A percentile compares a stretch with the other conserved stretches of the same genome.
These are phyloP conservation scores for Wickerhamomyces canadensis DNA, from an alignment of 805 yeast species.

Conservation along the genomic window DNA sequence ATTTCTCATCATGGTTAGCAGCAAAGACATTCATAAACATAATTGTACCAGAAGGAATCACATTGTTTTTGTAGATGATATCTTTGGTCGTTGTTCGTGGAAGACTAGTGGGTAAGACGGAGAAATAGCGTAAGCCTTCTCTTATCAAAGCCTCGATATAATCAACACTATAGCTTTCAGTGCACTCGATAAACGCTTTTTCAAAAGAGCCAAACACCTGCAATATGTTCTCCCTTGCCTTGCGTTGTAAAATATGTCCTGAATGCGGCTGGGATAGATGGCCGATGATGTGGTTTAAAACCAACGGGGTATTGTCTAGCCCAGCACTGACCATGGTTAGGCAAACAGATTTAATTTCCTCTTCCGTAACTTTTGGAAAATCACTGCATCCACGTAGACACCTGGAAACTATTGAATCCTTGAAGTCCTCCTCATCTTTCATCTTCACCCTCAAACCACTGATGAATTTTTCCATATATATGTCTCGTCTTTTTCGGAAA, in stretches of 20 bases:
- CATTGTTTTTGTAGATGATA: conserved; percentile 33
- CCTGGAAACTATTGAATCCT: conserved; percentile 31
- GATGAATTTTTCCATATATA: conserved; percentile 39
- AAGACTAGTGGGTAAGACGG: conserved; percentile 62
- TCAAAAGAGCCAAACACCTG: conserved; percentile 26
- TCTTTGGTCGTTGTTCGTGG: conserved; percentile 56
- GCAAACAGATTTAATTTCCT: conserved; percentile 55
- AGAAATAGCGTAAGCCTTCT: conserved; percentile 56
- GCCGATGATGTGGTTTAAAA: conserved; percentile 54
- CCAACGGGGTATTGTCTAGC: conserved; percentile 63
- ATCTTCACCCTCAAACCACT: conserved; percentile 24
- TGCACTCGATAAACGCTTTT: conserved; percentile 31
- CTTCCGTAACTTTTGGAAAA: conserved; percentile 22
- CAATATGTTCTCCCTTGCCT: conserved; percentile 38
- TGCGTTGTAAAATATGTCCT: conserved; percentile 36
- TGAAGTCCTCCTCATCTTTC: conserved; percentile 22
- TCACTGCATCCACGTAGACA: conserved; percentile 12
- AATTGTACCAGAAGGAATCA: conserved; percentile 52
- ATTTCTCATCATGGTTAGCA: conserved; percentile 55
- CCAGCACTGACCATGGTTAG: conserved; percentile 79
- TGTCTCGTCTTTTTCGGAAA: conserved; percentile 39
- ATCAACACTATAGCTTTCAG: conserved; percentile 32
- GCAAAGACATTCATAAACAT: conserved; percentile 65
- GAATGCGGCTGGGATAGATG: conserved; percentile 42
- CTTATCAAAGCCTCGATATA: conserved; percentile 53